Percentiles rank a stretch among this genome's conserved stretches.
These are phyloP conservation scores for Lactarius indigo DNA, from an alignment of 768 basidiomycete species.

Conservation along the genomic window DNA sequence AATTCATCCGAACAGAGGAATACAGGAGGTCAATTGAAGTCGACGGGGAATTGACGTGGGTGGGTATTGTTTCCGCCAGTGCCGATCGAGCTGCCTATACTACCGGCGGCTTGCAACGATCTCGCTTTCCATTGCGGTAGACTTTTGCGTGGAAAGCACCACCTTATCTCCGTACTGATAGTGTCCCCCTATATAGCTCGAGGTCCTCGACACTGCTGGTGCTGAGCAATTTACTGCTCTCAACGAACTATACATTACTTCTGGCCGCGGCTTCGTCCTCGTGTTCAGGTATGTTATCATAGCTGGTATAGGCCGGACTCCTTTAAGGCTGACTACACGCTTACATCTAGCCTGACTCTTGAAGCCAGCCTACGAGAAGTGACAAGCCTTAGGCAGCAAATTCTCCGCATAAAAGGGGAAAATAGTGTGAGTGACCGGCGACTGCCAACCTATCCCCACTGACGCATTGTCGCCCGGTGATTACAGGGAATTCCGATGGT, in stretches of 20 bases:
- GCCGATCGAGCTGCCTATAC: conserved; percentile 7
- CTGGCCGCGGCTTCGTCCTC: conserved; percentile 73
- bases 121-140: neutral
- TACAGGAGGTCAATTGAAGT: conserved; percentile 64
- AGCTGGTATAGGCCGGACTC: neutral
- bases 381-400: conserved; percentile 75
- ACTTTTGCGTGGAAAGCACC: neutral
- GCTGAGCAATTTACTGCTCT: conserved; percentile 82
- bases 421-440: conserved; percentile 44
- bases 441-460: neutral
- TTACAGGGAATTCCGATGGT: conserved; percentile 69
- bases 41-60: conserved; percentile 60
- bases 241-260: conserved; percentile 81
- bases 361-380: conserved; percentile 79
- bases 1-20: conserved; percentile 47
- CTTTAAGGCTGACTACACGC: neutral
- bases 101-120: conserved; percentile 1
- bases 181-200: conserved; percentile 46
- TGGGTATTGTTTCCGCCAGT: conserved; percentile 35
- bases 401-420: conserved; percentile 73
- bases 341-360: conserved; percentile 60
- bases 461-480: neutral
- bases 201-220: conserved; percentile 80
- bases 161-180: neutral
- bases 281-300: conserved; percentile 61